Conservation (phyloP, 1,139 yeast species). For the Yamadazyma pseudoaaseri region DNA sequence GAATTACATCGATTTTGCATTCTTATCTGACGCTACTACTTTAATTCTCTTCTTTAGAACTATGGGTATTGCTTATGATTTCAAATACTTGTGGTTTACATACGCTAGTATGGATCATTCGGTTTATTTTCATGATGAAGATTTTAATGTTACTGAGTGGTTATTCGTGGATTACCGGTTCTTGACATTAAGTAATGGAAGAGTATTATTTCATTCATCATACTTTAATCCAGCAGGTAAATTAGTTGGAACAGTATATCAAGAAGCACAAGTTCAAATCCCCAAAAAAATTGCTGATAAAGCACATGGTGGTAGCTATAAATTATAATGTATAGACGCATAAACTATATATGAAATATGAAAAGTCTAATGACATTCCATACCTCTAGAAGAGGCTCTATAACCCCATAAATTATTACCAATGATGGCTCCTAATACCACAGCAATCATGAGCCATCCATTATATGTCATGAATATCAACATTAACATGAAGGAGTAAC, state of each 20-base stretch:
- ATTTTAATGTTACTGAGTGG: constrained; percentile 35
- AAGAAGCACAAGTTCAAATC: constrained; percentile 36
- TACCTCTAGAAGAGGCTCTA: constrained; percentile 21
- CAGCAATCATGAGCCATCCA: constrained; percentile 79
- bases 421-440: constrained; percentile 63
- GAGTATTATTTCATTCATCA: constrained; percentile 32
- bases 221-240: constrained; percentile 32
- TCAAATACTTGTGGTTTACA: constrained; percentile 24
- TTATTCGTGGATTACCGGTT: constrained; percentile 38
- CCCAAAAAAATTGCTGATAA: constrained; percentile 25
- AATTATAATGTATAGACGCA: constrained; percentile 5
- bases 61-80: constrained; percentile 26
- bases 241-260: constrained; percentile 24
- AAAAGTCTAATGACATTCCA: constrained; percentile 48
- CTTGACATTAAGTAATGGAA: constrained; percentile 33
- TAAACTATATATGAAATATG: neutral
- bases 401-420: constrained; percentile 66
- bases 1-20: constrained; percentile 22
- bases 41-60: constrained; percentile 28
- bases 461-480: constrained; percentile 81
- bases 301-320: constrained; percentile 17
- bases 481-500: constrained; percentile 77
- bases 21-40: constrained; percentile 34
- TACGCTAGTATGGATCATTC: constrained; percentile 44
- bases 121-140: constrained; percentile 31